Base-by-base conservation (phyloP, 345 rosid species). In the Eucalyptus shirleyi region DNA sequence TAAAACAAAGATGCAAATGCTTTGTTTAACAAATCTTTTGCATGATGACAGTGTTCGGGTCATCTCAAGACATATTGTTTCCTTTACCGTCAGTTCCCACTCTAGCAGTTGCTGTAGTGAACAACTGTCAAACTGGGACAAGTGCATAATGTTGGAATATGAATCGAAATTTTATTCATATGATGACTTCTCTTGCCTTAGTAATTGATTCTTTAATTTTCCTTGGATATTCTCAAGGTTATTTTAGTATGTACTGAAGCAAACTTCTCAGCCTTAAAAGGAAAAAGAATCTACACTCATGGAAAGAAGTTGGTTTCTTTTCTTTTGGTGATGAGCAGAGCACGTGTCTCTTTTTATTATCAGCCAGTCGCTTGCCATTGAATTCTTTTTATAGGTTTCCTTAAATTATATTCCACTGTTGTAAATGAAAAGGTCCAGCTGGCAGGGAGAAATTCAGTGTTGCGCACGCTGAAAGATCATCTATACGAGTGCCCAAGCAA, bases 401-500 rank as follows among this genome's bases (percentile, higher is more conserved):
- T 47, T 40, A 77, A 77, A 77, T 77, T 77, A 40, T 77, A 40
- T 40, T 44, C 85, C 30, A 12, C 85, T 77, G 47, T 40, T 14
- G 30, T 23, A 86, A 50, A 86, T 59, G 62, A 42, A 51, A 82
- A 89, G 89, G 47, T 40, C 59, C 91, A 45, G 49, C 37, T 85
- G 37, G 87, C 86, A n/a, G 95, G 92, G 89, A 93, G 94, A 91
- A 88, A 91, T 87, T 89, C 94, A 24, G 86, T 88, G 88, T 86
- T 92, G 32, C 92, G 93, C 86, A 94, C 94, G n/a, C 92, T 96
- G 91, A 97, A 96, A 91, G 98, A 97, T 89, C 99, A 96, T 91
- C 93, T 95, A 65, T 86, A 93, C 86, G 97, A 96, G 91, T 97
- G 98, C 83, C 99, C 99, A 56, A 94, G 92, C 93, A 96, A 95